These are phyloP conservation scores for Clonostachys sp. DNA, from an alignment of 2,329 filamentous ascomycete genomes.

Conservation along the genomic window DNA sequence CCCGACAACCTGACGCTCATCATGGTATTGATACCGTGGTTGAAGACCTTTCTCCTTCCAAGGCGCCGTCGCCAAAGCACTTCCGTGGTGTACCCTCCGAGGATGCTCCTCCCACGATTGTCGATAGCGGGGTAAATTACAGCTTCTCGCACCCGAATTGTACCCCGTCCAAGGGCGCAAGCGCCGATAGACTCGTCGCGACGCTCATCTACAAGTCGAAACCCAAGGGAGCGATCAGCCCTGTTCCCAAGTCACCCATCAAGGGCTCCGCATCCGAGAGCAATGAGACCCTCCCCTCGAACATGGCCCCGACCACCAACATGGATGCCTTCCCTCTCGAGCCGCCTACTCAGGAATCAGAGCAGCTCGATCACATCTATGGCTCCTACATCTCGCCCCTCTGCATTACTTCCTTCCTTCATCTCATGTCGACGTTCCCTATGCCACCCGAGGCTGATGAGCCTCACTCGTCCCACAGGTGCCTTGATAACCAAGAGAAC, in stretches of 20 bases:
- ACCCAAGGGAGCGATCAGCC: conserved; percentile 14
- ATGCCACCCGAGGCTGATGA: conserved; percentile 44
- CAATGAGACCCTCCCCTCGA: conserved; percentile 34
- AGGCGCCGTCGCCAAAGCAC: conserved; percentile 31
- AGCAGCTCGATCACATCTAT: conserved; percentile 61
- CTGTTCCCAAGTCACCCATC: conserved; percentile 22
- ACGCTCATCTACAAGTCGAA: conserved; percentile 59
- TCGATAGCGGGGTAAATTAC: conserved; percentile 59
- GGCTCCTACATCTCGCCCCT: conserved; percentile 62
- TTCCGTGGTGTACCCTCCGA: conserved; percentile 59
- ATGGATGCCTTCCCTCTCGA: conserved; percentile 57
- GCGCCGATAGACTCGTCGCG: conserved; percentile 50
- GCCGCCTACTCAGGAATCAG: conserved; percentile 45
- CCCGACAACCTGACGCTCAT: conserved; percentile 46
- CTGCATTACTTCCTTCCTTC: conserved; percentile 61
- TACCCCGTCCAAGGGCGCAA: conserved; percentile 42
- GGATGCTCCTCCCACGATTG: conserved; percentile 52
- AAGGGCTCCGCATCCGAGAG: conserved; percentile 19
- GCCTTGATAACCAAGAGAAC: conserved; percentile 54
- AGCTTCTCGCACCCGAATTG: conserved; percentile 61
- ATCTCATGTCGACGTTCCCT: conserved; percentile 61
- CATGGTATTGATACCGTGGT: conserved; percentile 63
- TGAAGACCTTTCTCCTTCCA: conserved; percentile 41
- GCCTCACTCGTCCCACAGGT: conserved; percentile 57
- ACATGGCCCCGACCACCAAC: conserved; percentile 56